These are phyloP conservation scores for Saxophila tyrrhenica DNA, from an alignment of 495 filamentous ascomycete species.

Conservation along the genomic window DNA sequence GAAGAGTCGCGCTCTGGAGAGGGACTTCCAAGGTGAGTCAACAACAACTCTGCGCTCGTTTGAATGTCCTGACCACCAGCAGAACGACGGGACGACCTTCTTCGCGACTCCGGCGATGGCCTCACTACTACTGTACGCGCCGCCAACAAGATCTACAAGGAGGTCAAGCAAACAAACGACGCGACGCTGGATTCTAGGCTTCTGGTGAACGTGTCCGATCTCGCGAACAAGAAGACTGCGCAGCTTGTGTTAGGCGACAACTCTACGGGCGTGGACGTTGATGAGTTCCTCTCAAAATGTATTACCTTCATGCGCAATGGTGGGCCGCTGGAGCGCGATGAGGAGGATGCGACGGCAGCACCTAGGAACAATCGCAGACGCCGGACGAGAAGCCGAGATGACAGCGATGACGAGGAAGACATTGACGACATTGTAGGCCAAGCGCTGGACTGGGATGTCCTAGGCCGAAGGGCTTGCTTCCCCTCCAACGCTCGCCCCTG, in stretches of 20 bases:
- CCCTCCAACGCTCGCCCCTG: conserved; percentile 61
- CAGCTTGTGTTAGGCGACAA: conserved; percentile 58
- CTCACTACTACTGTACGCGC: conserved; percentile 49
- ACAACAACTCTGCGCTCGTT: background rate
- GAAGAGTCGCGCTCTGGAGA: conserved; percentile 53
- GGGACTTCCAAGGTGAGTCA: conserved; percentile 50
- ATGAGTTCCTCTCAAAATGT: conserved; percentile 88
- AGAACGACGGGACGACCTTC: conserved; percentile 24
- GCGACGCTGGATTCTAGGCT: conserved; percentile 81
- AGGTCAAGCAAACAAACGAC: conserved; percentile 85
- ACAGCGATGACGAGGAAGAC: conserved; percentile 36
- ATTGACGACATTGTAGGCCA: conserved; percentile 60
- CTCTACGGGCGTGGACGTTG: conserved; percentile 68
- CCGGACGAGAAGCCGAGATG: background rate
- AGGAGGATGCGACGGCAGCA: conserved; percentile 1
- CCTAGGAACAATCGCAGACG: background rate
- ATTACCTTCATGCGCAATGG: conserved; percentile 73
- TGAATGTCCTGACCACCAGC: background rate
- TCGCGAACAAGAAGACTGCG: conserved; percentile 60
- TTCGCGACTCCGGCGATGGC: conserved; percentile 16
- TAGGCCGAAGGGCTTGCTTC: conserved; percentile 65
- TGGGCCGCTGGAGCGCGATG: conserved; percentile 10
- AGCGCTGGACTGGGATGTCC: conserved; percentile 74
- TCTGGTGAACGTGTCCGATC: conserved; percentile 65
- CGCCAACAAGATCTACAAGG: conserved; percentile 51